These are phyloP conservation scores for Kodamaea ohmeri DNA, from an alignment of 1,139 yeast genomes.

Conservation along the genomic window DNA sequence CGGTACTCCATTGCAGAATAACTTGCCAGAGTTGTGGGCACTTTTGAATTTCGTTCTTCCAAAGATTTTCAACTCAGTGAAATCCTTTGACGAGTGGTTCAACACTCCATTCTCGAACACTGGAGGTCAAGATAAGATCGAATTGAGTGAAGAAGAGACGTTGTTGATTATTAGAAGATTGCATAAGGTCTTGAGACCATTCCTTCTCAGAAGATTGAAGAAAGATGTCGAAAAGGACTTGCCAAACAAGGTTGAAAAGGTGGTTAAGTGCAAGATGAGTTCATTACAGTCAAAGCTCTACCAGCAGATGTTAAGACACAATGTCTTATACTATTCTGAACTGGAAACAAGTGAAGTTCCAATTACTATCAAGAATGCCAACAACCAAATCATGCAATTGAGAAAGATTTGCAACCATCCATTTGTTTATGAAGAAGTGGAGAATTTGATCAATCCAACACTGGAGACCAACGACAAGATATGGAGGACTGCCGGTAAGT, in stretches of 20 bases:
- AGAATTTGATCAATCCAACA: constrained; percentile 76
- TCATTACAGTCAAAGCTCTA: constrained; percentile 78
- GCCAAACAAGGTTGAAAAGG: constrained; percentile 94
- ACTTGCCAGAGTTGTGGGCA: constrained; percentile 84
- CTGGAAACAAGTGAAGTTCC: constrained; percentile 26
- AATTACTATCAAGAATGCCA: constrained; percentile 67
- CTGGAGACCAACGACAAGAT: constrained; percentile 65
- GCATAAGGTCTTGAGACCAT: constrained; percentile 94
- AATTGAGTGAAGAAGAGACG: constrained; percentile 88
- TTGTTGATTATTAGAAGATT: constrained; percentile 89
- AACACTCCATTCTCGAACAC: constrained; percentile 83
- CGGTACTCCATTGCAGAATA: constrained; percentile 85
- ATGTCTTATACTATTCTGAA: constrained; percentile 63
- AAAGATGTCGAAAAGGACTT: constrained; percentile 96
- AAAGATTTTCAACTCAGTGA: constrained; percentile 77
- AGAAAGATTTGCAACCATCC: constrained; percentile 97
- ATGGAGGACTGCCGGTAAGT: constrained; percentile 78
- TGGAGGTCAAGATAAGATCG: constrained; percentile 78
- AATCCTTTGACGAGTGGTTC: constrained; percentile 87
- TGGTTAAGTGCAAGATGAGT: constrained; percentile 91
- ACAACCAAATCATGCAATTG: constrained; percentile 92
- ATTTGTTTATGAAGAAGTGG: constrained; percentile 93
- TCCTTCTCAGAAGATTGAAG: constrained; percentile 88
- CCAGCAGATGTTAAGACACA: constrained; percentile 72
- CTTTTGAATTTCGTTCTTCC: constrained; percentile 74